Conservation (phyloP, 116 monocot species). For the Posidonia oceanica region DNA sequence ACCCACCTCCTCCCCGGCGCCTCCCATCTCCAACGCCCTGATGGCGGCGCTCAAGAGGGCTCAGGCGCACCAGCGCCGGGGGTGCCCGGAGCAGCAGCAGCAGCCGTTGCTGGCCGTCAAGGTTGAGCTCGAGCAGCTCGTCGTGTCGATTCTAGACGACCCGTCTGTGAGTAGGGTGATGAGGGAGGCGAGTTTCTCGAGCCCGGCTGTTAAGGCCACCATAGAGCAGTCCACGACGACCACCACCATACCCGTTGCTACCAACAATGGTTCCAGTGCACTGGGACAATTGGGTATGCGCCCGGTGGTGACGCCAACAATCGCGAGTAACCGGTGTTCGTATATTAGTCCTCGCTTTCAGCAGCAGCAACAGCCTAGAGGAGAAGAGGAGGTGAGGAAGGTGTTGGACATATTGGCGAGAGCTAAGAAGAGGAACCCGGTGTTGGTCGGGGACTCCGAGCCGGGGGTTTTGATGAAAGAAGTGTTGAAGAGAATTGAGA, state of each 20-base stretch:
- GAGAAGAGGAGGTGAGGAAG: slow-evolving; percentile 32
- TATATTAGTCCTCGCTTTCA: slow-evolving; percentile 46
- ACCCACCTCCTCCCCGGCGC: slow-evolving; percentile 22
- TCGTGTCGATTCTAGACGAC: slow-evolving; percentile 90
- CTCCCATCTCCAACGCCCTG: slow-evolving; percentile 86
- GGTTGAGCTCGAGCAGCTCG: slow-evolving; percentile 80
- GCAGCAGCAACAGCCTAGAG: slow-evolving; percentile 4
- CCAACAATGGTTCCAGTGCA: too few relatives aligned
- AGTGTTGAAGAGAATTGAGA: slow-evolving; percentile 35
- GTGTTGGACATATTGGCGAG: slow-evolving; percentile 53
- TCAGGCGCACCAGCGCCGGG: slow-evolving; percentile 85
- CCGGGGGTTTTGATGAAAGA: slow-evolving; percentile 36
- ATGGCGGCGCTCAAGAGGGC: slow-evolving; percentile 91
- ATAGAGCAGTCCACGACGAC: slow-evolving; percentile 44
- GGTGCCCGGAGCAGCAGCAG: slow-evolving; percentile 89
- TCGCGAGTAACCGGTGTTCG: slow-evolving; percentile 9
- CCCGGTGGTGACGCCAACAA: not conserved
- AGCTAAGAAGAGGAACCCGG: slow-evolving; percentile 54
- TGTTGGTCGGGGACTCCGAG: slow-evolving; percentile 80
- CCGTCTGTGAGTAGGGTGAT: slow-evolving; percentile 93
- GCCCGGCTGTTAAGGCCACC: slow-evolving; percentile 68
- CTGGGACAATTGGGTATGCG: not conserved
- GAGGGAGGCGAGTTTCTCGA: slow-evolving; percentile 87
- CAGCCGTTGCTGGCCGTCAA: slow-evolving; percentile 89
- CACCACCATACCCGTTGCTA: not conserved